Evolutionary conservation across 176 grass and related monocot species (phyloP), one percentile per base, ranked within the genome.

Genomic region (Oryza meyeriana): DNA sequence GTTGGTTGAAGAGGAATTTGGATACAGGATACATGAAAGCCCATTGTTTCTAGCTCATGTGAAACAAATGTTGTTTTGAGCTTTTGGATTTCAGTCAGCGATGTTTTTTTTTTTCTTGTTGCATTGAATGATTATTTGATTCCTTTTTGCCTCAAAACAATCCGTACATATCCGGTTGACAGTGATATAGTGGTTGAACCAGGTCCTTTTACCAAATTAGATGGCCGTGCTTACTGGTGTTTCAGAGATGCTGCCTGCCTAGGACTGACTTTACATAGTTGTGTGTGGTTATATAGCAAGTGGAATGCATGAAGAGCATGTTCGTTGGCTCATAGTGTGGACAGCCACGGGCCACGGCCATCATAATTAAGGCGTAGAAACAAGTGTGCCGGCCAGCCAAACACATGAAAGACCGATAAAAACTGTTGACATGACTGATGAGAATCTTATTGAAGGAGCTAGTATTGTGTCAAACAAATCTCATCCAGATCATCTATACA

Each of bases 1-100:
- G 35, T 32, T 70, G 25, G 13, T 35, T 70, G 35, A 40, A 66
- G 81, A 66, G 41, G 42, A 30, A 66, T 75, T 75, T 75, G 42
- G 42, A 25, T 38, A 30, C 41, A 66, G 24, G 47, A 69, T 61
- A 24, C 24, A 73, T 26, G 18, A 4, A 85, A 31, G 5, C 28
- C 29, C 32, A 36, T 77, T 45, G 35, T 12, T 70, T 39, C 24
- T 24, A 25, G 8, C 0, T 8, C 55, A 1, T 59, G 24, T 25
- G 22, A 59, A 20, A 59, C 22, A 25, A 59, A n/a, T 25, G 22
- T 11, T 24, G 55, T 59, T 59, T 50, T 18, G 42, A 26, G 44
- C 5, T 30, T 30, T 69, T 13, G 57, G 42, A 59, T 76, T 18
- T 38, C 14, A 44, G 39, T 3, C 8, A 20, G 36, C 14, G 20